Conservation (phyloP, 257 asterid species). For the Rubia yunnanensis region DNA sequence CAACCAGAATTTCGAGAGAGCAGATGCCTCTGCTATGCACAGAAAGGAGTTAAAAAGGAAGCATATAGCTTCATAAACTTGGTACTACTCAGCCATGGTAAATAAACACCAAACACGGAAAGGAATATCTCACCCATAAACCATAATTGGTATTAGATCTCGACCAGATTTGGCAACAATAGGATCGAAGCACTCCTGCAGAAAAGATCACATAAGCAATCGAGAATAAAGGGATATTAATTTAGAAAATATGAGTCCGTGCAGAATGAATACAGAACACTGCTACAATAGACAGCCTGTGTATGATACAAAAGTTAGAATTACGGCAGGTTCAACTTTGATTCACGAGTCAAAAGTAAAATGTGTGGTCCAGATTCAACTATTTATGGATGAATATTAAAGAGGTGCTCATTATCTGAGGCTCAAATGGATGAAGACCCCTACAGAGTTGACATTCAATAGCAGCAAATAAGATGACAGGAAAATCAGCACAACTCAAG, state of each 20-base stretch:
- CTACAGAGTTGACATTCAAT: not conserved
- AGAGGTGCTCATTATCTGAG: not conserved
- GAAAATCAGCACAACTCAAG: not conserved
- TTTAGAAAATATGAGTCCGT: no score
- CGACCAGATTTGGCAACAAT: conserved; percentile 90
- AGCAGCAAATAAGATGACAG: not conserved
- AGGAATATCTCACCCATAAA: conserved; percentile 72
- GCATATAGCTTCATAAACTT: not conserved
- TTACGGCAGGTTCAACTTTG: not conserved
- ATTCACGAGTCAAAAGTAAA: not conserved
- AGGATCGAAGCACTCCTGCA: conserved; percentile 97
- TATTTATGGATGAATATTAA: not conserved
- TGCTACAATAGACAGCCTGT: not conserved
- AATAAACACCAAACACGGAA: no score
- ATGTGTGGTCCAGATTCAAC: not conserved
- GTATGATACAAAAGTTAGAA: not conserved
- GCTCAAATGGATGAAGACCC: not conserved
- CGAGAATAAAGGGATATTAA: conserved; percentile 1
- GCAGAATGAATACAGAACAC: not conserved
- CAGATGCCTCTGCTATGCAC: not conserved
- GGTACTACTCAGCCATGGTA: no score
- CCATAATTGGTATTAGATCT: conserved; percentile 99
- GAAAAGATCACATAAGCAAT: conserved; percentile 8
- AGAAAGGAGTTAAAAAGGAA: not conserved
- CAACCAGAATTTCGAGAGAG: not conserved